Evolutionary conservation across 805 yeast genomes (phyloP).

Genomic region (Wickerhamiella nectarea): DNA sequence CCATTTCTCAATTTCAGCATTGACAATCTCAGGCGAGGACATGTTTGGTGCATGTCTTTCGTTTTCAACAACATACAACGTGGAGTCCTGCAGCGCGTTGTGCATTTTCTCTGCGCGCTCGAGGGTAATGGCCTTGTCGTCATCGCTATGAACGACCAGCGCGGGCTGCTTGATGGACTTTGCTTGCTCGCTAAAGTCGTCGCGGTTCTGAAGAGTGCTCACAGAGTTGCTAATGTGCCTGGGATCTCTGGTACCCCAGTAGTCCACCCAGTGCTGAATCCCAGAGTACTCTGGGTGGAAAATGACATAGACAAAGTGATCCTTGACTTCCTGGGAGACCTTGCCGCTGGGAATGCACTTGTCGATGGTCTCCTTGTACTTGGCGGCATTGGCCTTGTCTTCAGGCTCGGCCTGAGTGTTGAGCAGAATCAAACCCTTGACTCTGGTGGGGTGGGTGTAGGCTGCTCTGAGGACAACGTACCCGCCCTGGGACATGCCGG

Average conservation of each 20-base stretch:
- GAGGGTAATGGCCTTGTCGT: slow-evolving; percentile 3
- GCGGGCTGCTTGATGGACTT: neutral
- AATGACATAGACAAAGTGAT: neutral
- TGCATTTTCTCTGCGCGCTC: slow-evolving; percentile 5
- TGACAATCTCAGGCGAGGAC: slow-evolving; percentile 1
- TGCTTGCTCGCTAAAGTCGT: neutral
- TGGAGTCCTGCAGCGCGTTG: neutral
- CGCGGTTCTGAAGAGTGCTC: neutral
- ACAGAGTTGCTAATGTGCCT: neutral
- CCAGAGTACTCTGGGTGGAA: slow-evolving; percentile 4
- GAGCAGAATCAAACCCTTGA: slow-evolving; percentile 1
- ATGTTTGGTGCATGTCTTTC: slow-evolving; percentile 6
- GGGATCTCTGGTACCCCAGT: neutral
- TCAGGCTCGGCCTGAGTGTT: slow-evolving; percentile 4
- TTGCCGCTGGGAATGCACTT: neutral
- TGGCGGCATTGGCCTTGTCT: neutral
- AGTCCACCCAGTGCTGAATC: neutral
- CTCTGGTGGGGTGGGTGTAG: slow-evolving; percentile 2
- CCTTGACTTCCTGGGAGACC: neutral
- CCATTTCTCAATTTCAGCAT: neutral
- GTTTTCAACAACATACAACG: neutral
- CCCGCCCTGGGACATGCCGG: slow-evolving; percentile 9
- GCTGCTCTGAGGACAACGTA: slow-evolving; percentile 3
- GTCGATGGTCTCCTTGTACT: neutral
- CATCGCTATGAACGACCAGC: slow-evolving; percentile 5